A percentile compares a stretch with the other conserved stretches of the same genome.
Conservation (phyloP, 2,329 filamentous ascomycete genomes). For the Alternaria incomplexa region DNA sequence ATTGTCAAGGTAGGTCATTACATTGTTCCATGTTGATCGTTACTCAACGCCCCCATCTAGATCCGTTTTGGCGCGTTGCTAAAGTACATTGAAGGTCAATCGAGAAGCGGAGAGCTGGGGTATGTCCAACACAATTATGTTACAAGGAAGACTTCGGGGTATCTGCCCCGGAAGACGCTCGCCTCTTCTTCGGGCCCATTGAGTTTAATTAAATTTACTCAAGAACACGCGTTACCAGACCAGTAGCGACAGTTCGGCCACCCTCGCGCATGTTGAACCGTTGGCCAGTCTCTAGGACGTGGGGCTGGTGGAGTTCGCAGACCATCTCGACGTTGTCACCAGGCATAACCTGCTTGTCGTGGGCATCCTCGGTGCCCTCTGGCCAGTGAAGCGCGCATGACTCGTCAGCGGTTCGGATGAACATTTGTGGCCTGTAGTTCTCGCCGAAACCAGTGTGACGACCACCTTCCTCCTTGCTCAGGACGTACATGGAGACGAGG, state of each 20-base stretch:
- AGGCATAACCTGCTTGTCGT: constrained; percentile 88
- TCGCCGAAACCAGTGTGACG: constrained; percentile 93
- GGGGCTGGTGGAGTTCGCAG: constrained; percentile 80
- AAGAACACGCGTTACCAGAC: constrained; percentile 47
- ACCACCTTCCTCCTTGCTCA: constrained; percentile 97
- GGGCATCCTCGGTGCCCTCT: constrained; percentile 75
- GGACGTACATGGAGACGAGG: constrained; percentile 93
- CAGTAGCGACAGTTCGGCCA: constrained; percentile 65
- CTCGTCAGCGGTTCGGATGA: constrained; percentile 85
- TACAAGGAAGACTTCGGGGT: constrained; percentile 26
- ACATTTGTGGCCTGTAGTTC: constrained; percentile 98
- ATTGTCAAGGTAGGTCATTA: constrained; percentile 18
- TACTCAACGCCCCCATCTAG: constrained; percentile 31
- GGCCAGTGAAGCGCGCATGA: constrained; percentile 83
- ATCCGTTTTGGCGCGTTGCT: constrained; percentile 29
- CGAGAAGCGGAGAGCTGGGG: constrained; percentile 35
- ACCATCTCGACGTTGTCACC: constrained; percentile 99
- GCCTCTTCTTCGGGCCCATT: neutral
- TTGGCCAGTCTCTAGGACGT: constrained; percentile 89
- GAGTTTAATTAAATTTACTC: constrained; percentile 31
- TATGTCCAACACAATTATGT: constrained; percentile 27
- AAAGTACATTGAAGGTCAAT: constrained; percentile 33
- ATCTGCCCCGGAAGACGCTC: constrained; percentile 14
- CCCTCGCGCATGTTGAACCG: constrained; percentile 99
- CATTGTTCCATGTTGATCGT: constrained; percentile 23